Conservation (phyloP, 2,329 filamentous ascomycete species). For the Alternaria sp. region DNA sequence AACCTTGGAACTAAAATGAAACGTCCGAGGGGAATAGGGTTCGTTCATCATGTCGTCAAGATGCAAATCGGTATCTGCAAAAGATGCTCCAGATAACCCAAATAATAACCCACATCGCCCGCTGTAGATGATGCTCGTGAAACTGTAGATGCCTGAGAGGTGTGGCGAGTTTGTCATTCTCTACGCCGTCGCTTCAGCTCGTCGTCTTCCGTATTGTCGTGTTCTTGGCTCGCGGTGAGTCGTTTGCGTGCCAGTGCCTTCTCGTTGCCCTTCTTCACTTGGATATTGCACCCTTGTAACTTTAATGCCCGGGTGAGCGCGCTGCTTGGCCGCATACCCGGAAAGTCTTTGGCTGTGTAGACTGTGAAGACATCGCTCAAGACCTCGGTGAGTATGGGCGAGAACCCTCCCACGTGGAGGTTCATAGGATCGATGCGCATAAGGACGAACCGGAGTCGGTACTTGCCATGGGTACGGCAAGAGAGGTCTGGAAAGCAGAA, state of each 20-base stretch:
- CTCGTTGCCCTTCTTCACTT: slow-evolving; percentile 85
- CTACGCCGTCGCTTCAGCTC: slow-evolving; percentile 46
- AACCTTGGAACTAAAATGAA: slow-evolving; percentile 20
- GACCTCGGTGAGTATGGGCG: slow-evolving; percentile 57
- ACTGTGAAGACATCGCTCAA: slow-evolving; percentile 78
- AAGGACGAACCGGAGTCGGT: slow-evolving; percentile 75
- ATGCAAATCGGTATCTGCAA: slow-evolving; percentile 42
- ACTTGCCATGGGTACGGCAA: slow-evolving; percentile 77
- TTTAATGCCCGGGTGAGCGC: slow-evolving; percentile 75
- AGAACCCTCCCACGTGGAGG: slow-evolving; percentile 60
- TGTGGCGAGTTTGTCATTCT: slow-evolving; percentile 29
- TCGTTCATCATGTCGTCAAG: slow-evolving; percentile 42
- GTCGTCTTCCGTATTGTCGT: slow-evolving; percentile 50
- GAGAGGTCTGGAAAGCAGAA: slow-evolving; percentile 86
- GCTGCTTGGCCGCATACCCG: slow-evolving; percentile 81
- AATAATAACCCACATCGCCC: slow-evolving; percentile 37
- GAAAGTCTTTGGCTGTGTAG: slow-evolving; percentile 85
- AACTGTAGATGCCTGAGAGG: neutral
- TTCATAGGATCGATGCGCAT: slow-evolving; percentile 71
- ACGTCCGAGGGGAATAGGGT: slow-evolving; percentile 20
- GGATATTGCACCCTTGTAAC: slow-evolving; percentile 81
- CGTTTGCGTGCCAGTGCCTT: slow-evolving; percentile 57
- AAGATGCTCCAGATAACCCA: slow-evolving; percentile 42
- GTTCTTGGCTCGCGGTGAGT: slow-evolving; percentile 47
- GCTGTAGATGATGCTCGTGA: slow-evolving; percentile 25